Conservation (phyloP, 257 asterid genomes). For the Solanum stenotomum region DNA sequence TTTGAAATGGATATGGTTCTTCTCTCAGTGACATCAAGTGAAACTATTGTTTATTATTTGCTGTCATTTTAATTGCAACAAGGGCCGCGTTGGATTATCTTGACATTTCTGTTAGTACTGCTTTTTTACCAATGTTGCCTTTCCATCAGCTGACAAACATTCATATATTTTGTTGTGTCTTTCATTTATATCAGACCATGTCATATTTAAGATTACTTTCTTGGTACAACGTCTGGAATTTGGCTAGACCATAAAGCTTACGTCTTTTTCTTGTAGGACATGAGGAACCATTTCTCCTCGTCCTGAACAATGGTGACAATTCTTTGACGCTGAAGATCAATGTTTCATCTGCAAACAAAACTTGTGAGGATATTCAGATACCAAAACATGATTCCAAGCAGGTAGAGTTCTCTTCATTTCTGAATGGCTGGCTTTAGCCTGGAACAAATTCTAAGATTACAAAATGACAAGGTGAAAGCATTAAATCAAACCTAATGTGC, state of each 20-base stretch:
- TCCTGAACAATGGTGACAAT: constrained; percentile 16
- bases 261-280: constrained; percentile 9
- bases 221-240: background rate
- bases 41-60: background rate
- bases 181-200: background rate
- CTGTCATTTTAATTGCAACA: background rate
- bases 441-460: background rate
- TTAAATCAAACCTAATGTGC: background rate
- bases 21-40: background rate
- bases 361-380: constrained; percentile 6
- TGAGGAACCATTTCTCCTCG: constrained; percentile 4
- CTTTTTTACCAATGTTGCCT: background rate
- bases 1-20: background rate
- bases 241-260: background rate
- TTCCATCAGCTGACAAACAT: background rate
- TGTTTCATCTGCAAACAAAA: constrained; percentile 8
- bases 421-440: background rate
- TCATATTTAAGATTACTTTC: background rate
- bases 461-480: background rate
- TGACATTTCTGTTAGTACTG: background rate
- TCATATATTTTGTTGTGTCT: background rate
- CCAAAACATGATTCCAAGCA: constrained; percentile 27
- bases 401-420: constrained; percentile 21
- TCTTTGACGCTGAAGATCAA: constrained; percentile 8
- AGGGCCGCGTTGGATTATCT: background rate